Base-by-base conservation (phyloP, 495 filamentous ascomycete genomes). In the Penicillium bovifimosum region DNA sequence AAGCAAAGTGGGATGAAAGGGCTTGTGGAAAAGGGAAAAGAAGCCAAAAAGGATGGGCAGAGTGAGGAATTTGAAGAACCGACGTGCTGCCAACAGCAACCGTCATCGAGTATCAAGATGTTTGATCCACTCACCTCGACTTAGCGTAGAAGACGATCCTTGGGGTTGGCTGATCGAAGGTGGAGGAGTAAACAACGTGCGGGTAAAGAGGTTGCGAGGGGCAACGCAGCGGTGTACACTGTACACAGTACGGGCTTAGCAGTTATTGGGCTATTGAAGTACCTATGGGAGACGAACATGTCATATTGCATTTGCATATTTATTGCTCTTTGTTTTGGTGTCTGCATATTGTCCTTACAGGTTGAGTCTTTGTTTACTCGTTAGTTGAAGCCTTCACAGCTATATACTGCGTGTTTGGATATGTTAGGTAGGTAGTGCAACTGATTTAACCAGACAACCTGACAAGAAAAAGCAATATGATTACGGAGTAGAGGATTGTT, bases 151-250 rank as follows among this genome's bases (percentile, higher is more conserved):
- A 67, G 61, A 42, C 59, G 56, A 62, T 59, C 55, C 50, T 52
- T 56, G 60, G 61, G 56, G 58, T 63, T 63, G 60, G 63, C 52
- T 62, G 62, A 54, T 51, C 31, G 39, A 39, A 34, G 47, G 55
- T 56, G 56, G 62, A 56, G 53, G 58, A 53, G 67, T 72, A 74
- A 74, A 74, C 71, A 74, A 55, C 46, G 58, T 68, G 64, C 60
- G 60, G 59, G 53, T 46, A 52, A 50, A 28, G 54, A 42, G 53
- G 71, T 75, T 73, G 71, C 66, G 53, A 54, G 56, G 67, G 71
- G 71, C 71, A 74, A 74, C 71, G 52, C 20, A 51, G 59, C 59
- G 63, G 63, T 66, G 43, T n/a, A n/a, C n/a, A n/a, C n/a, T n/a
- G n/a, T n/a, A n/a, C n/a, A n/a, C n/a, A 64, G 56, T 35, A 36